phyloP scores from a whole-genome alignment of 257 asterid species.

The Capsicum pubescens region DNA sequence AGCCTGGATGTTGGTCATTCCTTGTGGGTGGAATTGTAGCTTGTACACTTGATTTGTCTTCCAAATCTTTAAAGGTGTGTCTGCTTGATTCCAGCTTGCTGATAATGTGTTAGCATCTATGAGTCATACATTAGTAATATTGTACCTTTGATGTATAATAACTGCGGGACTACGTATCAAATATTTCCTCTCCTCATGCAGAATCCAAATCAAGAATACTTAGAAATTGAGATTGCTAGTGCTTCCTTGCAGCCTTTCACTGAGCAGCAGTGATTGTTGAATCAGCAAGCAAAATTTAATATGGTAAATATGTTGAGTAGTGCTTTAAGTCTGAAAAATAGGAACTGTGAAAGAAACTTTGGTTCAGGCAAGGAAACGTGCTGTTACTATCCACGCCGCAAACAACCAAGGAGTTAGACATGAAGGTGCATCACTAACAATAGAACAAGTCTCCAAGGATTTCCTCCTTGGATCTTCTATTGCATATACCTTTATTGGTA shows the following conservation, averaged over 20 bases:
- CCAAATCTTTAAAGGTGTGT: slow-evolving; percentile 53
- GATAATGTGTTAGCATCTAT: neutral
- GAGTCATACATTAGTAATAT: neutral
- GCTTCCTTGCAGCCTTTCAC: slow-evolving; percentile 50
- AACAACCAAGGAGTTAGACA: slow-evolving; percentile 43
- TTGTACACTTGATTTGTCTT: slow-evolving; percentile 49
- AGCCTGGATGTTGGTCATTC: slow-evolving; percentile 73
- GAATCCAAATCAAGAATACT: slow-evolving; percentile 32
- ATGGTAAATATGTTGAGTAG: slow-evolving; percentile 31
- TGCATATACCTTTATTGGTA: slow-evolving; percentile 47
- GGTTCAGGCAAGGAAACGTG: slow-evolving; percentile 51
- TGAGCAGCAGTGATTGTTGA: slow-evolving; percentile 40
- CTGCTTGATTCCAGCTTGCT: slow-evolving; percentile 22
- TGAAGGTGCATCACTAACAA: slow-evolving; percentile 40
- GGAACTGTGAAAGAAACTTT: neutral
- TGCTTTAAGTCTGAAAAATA: neutral
- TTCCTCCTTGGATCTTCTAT: slow-evolving; percentile 65
- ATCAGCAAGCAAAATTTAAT: slow-evolving; percentile 37
- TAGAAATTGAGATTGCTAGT: slow-evolving; percentile 33
- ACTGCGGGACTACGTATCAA: neutral
- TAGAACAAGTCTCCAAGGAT: slow-evolving; percentile 51
- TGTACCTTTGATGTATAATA: neutral
- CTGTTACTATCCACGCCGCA: slow-evolving; percentile 47
- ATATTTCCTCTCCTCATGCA: neutral
- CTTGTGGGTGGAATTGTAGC: slow-evolving; percentile 78